Conservation (phyloP, 495 filamentous ascomycete species). For the Annulohypoxylon nitens region DNA sequence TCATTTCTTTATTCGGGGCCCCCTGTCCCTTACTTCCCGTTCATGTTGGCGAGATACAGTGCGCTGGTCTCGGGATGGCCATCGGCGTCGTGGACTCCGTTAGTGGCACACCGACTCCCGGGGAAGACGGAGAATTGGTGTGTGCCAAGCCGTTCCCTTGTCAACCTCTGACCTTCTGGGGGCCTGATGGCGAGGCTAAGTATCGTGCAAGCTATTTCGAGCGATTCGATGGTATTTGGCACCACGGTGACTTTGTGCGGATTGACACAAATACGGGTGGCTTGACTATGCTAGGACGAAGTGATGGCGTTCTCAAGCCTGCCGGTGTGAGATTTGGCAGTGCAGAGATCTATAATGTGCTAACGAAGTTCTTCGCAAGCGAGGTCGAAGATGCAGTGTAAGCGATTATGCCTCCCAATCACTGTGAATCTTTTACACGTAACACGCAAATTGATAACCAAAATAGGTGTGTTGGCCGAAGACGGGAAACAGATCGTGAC, state of each 20-base stretch:
- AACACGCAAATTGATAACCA: no score
- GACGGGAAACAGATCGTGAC: conserved; percentile 78
- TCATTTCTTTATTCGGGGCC: conserved; percentile 92
- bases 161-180: conserved; percentile 92
- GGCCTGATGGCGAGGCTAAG: conserved; percentile 73
- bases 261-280: conserved; percentile 81
- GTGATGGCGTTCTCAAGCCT: conserved; percentile 84
- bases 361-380: conserved; percentile 81
- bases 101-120: conserved; percentile 64
- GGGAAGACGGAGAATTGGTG: conserved; percentile 89
- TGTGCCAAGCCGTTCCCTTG: conserved; percentile 89
- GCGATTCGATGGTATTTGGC: conserved; percentile 81
- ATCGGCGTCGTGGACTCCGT: conserved; percentile 78
- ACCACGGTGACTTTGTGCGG: conserved; percentile 93
- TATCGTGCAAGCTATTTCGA: conserved; percentile 92
- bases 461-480: conserved; percentile 75
- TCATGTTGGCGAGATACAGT: conserved; percentile 89
- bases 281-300: conserved; percentile 81
- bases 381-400: conserved; percentile 81
- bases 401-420: no score
- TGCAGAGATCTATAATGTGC: conserved; percentile 92
- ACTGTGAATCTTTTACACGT: no score
- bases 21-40: conserved; percentile 90
- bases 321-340: conserved; percentile 82
- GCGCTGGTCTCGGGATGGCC: conserved; percentile 90